Base-by-base conservation (phyloP, 305 asterid genomes). In the Fraxinus baroniana region DNA sequence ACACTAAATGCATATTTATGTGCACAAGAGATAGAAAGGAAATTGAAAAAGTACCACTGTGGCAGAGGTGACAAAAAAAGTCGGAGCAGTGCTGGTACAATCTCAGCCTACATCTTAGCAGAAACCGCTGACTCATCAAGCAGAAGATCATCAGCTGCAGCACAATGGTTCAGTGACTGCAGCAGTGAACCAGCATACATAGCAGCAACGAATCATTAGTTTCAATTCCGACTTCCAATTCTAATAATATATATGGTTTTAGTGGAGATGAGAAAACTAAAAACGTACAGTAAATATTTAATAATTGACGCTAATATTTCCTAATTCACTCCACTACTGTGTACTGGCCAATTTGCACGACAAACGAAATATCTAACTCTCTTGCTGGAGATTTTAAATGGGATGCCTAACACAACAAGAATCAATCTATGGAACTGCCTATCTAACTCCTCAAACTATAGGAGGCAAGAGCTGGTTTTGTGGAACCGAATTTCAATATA, bases 21-120 rank as follows among this genome's bases (percentile, higher is more conserved):
- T 1, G 8, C 18, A 12, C 22, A 64, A 35, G 5, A 13, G 7
- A 7, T 55, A 26, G 22, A 20, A 7, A 55, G 24, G 26, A 60
- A 20, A 60, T 20, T 4, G 2, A 60, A 70, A 39, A 33, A 9
- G 7, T 81, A 95, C 98, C 97, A 52, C 79, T 66, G 86, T 95
- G 98, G 85, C 96, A 92, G 22, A 94, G 95, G 82, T 94, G 97
- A 81, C 98, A 95, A 85, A 94, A 97, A 89, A 8, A 92, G 97
- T 86, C 84, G 94, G 17, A 95, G 94, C 68, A 86, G 83, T 30
- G 80, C 39, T 0, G 92, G 95, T n/a, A 33, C 41, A 87, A 60
- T 77, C 82, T 57, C 88, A 30, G 81, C 66, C 90, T 76, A 85
- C 4, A 83, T 36, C 6, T 46, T 66, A 44, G 82, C 76, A 46